Evolutionary conservation across 176 grass and related monocot species (phyloP).

Genomic region (Phyllostachys edulis): DNA sequence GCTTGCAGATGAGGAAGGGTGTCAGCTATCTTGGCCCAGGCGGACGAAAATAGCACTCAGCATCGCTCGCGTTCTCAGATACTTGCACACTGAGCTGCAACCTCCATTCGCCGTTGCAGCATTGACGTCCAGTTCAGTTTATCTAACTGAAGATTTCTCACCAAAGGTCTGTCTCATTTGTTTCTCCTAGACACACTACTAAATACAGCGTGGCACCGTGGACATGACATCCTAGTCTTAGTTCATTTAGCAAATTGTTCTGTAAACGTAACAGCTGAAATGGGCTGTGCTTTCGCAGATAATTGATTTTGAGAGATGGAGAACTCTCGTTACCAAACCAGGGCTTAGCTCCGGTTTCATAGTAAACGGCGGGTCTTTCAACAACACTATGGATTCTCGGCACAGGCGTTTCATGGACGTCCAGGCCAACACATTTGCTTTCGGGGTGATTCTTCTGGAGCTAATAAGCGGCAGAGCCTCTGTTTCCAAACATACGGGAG

Average conservation of each 20-base stretch:
- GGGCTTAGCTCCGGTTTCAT: constrained; percentile 37
- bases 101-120: constrained; percentile 68
- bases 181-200: background rate
- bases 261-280: background rate
- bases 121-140: constrained; percentile 72
- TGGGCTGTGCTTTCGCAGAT: constrained; percentile 45
- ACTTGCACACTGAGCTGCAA: constrained; percentile 85
- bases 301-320: constrained; percentile 93
- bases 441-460: constrained; percentile 83
- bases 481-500: constrained; percentile 55
- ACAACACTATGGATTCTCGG: constrained; percentile 39
- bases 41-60: constrained; percentile 70
- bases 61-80: constrained; percentile 64
- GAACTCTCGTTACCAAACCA: constrained; percentile 54
- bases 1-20: constrained; percentile 69
- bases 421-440: constrained; percentile 76
- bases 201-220: background rate
- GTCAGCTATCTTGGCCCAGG: constrained; percentile 82
- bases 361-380: constrained; percentile 48
- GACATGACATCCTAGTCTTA: background rate
- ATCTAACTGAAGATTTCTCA: constrained; percentile 91
- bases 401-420: constrained; percentile 66
- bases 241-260: background rate
- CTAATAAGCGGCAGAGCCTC: constrained; percentile 71
- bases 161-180: constrained; percentile 58